Evolutionary conservation across 2,329 filamentous ascomycete genomes (phyloP), one percentile per base, ranked within the genome.

Genomic region (Aspergillus awamori): DNA sequence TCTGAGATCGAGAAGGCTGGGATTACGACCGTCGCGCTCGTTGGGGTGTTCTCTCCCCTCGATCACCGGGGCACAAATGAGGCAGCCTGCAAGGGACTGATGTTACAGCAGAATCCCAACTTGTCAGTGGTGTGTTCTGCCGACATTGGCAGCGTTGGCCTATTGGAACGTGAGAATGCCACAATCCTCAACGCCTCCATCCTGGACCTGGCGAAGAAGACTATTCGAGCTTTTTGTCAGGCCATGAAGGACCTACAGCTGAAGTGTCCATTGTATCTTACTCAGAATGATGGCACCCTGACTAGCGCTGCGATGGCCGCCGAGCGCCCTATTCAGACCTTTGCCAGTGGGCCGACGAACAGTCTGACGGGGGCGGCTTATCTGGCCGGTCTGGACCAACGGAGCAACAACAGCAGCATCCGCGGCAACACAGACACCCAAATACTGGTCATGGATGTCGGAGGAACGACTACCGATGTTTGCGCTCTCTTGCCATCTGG

Each of bases 401-500:
- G 17, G 4, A 20, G 17, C 10, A 20, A 22, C 8, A 24, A 10
- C 8, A 20, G 20, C 41, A 24, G 20, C 41, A 45, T 7, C 24
- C 33, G 4, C 11, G 17, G 1, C 33, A 36, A 5, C 10, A 36
- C 22, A 2, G 55, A 57, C 10, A 63, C 62, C 4, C 64, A 65
- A 20, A 48, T 67, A 3, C 55, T 87, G 47, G 84, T 86, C 0
- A 79, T 87, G 2, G 86, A 88, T 65, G 81, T 88, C 28, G 86
- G 86, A 7, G 86, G 86, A 15, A 88, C 86, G 0, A 88, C 85
- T 0, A 85, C 84, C 2, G 86, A 88, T 69, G 82, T 87, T 8
- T 85, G 85, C 26, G 78, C 84, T 0, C 71, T 88, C 2, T 75
- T 87, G 1, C 81, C 84, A 0, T 86, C 82, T 2, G 86, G 86